phyloP scores from a whole-genome alignment of 2,329 filamentous ascomycete genomes.

The Trichoderma brevicompactum region DNA sequence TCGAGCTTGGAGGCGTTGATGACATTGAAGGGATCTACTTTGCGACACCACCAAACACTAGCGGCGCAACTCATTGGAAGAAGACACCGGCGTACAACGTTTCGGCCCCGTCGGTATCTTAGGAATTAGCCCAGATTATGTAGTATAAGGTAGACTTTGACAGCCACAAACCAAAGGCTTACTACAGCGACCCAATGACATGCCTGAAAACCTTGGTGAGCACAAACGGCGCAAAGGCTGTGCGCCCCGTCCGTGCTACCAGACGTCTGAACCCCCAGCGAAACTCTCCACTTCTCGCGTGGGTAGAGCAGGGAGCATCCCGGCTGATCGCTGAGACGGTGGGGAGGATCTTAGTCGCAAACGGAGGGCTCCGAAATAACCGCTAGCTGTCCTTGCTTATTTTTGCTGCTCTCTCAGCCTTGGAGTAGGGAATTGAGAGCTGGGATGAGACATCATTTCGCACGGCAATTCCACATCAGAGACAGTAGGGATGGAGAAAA shows the following conservation, averaged over 20 bases:
- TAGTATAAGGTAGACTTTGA: background rate
- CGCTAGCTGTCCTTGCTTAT: conserved; percentile 14
- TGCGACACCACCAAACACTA: background rate
- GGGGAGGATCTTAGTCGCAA: conserved; percentile 27
- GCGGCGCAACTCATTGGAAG: background rate
- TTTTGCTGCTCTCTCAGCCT: background rate
- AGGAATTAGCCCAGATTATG: conserved; percentile 3
- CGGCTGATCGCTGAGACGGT: conserved; percentile 26
- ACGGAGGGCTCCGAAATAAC: conserved; percentile 23
- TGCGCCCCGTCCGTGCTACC: conserved; percentile 15
- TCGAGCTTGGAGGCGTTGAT: background rate
- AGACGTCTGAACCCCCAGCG: background rate
- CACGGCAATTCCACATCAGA: background rate
- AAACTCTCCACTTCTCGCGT: conserved; percentile 30
- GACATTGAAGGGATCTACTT: background rate
- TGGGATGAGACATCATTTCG: background rate
- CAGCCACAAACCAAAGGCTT: conserved; percentile 13
- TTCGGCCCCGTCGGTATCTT: background rate
- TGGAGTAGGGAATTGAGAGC: background rate
- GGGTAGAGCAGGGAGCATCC: conserved; percentile 29
- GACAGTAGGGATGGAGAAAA: no score
- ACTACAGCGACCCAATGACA: background rate
- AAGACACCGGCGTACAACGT: background rate
- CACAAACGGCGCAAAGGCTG: conserved; percentile 3
- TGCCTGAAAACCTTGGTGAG: background rate